Evolutionary conservation across 2,329 filamentous ascomycete species (phyloP).

Genomic region (Hypoxylon sp.): DNA sequence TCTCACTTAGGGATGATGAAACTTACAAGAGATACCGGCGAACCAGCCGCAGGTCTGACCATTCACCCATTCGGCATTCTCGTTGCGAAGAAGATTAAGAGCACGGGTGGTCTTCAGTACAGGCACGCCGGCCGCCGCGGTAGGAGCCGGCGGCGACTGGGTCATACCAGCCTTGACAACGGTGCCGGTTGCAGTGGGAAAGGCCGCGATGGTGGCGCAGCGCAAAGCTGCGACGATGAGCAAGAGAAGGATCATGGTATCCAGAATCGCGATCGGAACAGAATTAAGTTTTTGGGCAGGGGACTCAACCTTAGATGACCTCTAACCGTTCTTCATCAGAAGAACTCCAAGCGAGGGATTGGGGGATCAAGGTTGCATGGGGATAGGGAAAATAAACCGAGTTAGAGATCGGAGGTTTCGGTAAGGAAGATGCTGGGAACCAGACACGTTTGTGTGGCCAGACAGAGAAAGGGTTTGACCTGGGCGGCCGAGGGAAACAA

Average conservation of each 20-base stretch:
- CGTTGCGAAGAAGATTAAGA: conserved; percentile 38
- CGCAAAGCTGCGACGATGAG: conserved; percentile 35
- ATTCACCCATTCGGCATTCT: conserved; percentile 46
- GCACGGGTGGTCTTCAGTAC: conserved; percentile 33
- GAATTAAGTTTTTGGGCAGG: not conserved
- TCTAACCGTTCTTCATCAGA: conserved; percentile 20
- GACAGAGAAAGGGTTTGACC: not conserved
- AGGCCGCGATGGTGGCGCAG: conserved; percentile 38
- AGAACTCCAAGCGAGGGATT: conserved; percentile 17
- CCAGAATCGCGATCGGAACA: not conserved
- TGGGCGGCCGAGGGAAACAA: not conserved
- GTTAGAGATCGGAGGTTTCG: not conserved
- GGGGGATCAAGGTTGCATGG: conserved; percentile 4
- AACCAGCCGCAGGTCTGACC: conserved; percentile 50
- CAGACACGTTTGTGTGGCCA: not conserved
- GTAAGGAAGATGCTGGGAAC: conserved; percentile 1
- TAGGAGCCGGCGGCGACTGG: conserved; percentile 49
- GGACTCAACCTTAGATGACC: not conserved
- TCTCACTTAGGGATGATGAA: not conserved
- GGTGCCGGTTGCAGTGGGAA: too few species aligned
- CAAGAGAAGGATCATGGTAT: conserved; percentile 40
- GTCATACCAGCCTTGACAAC: conserved; percentile 25
- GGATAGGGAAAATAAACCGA: not conserved
- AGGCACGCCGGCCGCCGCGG: conserved; percentile 41
- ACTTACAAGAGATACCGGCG: conserved; percentile 49